Evolutionary conservation across 2,329 filamentous ascomycete genomes (phyloP).

Genomic region (Pyrenochaeta sp.): DNA sequence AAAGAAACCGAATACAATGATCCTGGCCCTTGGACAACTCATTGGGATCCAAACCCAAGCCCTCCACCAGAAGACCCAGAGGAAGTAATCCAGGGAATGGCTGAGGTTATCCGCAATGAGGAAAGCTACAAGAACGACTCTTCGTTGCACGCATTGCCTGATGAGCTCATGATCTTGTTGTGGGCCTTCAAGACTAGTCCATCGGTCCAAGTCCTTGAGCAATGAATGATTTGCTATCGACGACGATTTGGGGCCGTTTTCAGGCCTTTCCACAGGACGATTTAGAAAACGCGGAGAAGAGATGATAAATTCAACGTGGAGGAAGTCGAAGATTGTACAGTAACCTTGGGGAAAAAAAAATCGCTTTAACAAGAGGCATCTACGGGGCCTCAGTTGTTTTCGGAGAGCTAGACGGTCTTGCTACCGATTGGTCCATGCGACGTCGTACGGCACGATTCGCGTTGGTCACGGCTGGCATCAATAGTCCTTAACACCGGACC

Average conservation of each 20-base stretch:
- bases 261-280: too few species aligned
- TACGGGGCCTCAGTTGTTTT: too few species aligned
- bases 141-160: constrained; percentile 20
- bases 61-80: constrained; percentile 11
- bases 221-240: too few species aligned
- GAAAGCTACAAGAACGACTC: constrained; percentile 21
- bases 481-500: too few species aligned
- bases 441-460: not conserved
- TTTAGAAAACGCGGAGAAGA: too few species aligned
- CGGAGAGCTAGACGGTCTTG: too few species aligned
- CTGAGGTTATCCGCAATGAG: constrained; percentile 25
- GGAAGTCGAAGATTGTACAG: too few species aligned
- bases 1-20: constrained; percentile 26
- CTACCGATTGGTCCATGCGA: not conserved
- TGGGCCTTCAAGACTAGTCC: constrained; percentile 27
- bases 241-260: too few species aligned
- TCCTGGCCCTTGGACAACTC: constrained; percentile 34
- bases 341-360: not conserved
- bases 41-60: constrained; percentile 13
- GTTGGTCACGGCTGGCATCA: too few species aligned
- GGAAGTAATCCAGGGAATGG: constrained; percentile 16
- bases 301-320: too few species aligned
- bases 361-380: too few species aligned
- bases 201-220: constrained; percentile 7
- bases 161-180: constrained; percentile 19